Conservation (phyloP, 768 basidiomycete species). For the Hericium erinaceus region DNA sequence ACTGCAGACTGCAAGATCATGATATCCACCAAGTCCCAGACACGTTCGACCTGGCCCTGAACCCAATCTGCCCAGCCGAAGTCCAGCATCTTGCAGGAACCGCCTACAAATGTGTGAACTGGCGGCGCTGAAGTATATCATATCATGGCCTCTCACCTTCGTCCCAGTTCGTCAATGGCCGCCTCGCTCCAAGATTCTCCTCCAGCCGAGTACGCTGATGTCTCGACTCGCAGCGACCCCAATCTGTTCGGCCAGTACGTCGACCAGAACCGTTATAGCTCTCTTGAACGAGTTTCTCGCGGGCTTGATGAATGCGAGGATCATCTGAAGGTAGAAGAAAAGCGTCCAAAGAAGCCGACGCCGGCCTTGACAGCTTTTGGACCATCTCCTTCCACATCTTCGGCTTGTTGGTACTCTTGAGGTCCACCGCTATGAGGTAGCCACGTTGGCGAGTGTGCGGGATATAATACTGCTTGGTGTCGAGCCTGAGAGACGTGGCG, state of each 20-base stretch:
- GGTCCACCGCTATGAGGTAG: conserved; percentile 74
- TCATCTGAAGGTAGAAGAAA: conserved; percentile 90
- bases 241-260: conserved; percentile 71
- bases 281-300: conserved; percentile 74
- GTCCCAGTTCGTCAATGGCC: conserved; percentile 89
- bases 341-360: conserved; percentile 83
- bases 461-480: conserved; percentile 87
- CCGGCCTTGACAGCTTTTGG: conserved; percentile 64
- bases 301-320: conserved; percentile 81
- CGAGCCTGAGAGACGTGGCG: conserved; percentile 60
- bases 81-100: conserved; percentile 76
- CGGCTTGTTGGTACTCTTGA: conserved; percentile 50
- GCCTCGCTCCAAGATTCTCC: conserved; percentile 70
- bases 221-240: conserved; percentile 87
- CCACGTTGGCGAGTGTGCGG: conserved; percentile 91
- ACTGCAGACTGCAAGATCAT: conserved; percentile 72
- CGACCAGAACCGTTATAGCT: conserved; percentile 55
- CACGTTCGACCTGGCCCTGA: conserved; percentile 84
- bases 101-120: conserved; percentile 36
- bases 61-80: conserved; percentile 95
- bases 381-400: conserved; percentile 59
- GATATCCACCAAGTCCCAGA: conserved; percentile 95
- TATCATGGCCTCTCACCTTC: conserved; percentile 46
- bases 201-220: conserved; percentile 84
- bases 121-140: conserved; percentile 1